These are phyloP conservation scores for Fusarium metavorans DNA, from an alignment of 2,329 filamentous ascomycete species.

Conservation along the genomic window DNA sequence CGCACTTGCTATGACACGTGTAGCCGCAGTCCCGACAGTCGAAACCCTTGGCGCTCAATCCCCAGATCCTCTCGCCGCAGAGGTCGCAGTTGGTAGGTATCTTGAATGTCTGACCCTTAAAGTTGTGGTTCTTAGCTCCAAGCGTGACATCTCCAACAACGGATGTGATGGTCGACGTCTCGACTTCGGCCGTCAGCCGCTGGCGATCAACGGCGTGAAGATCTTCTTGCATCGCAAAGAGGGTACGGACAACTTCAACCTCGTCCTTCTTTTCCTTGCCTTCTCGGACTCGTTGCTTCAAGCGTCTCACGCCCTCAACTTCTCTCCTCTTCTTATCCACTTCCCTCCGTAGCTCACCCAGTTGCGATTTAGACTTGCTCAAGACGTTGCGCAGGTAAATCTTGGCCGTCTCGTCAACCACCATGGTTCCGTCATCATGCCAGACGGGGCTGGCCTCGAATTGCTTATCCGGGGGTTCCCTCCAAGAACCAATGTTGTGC, in stretches of 20 bases:
- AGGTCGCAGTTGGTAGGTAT: conserved; percentile 98
- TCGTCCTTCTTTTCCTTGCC: conserved; percentile 92
- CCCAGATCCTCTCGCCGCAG: conserved; percentile 97
- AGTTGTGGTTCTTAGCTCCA: conserved; percentile 94
- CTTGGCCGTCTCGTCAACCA: conserved; percentile 87
- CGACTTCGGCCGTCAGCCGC: conserved; percentile 89
- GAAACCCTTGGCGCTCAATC: conserved; percentile 94
- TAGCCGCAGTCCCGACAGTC: conserved; percentile 97
- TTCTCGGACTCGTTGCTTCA: conserved; percentile 81
- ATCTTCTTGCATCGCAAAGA: conserved; percentile 86
- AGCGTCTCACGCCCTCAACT: conserved; percentile 79
- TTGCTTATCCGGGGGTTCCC: conserved; percentile 84
- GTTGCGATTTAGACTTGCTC: conserved; percentile 86
- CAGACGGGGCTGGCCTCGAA: conserved; percentile 98
- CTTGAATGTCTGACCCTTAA: conserved; percentile 99
- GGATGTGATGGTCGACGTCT: conserved; percentile 91
- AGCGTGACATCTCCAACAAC: conserved; percentile 93
- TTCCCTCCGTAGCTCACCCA: conserved; percentile 84
- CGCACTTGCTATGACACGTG: conserved; percentile 97
- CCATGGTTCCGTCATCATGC: conserved; percentile 92
- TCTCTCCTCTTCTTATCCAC: conserved; percentile 89
- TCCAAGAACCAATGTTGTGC: conserved; percentile 86
- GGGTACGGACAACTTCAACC: conserved; percentile 83
- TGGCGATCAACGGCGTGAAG: conserved; percentile 87
- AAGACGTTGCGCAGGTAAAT: conserved; percentile 92